Base-by-base conservation (phyloP, 768 basidiomycete genomes). In the Royoungia palumana region DNA sequence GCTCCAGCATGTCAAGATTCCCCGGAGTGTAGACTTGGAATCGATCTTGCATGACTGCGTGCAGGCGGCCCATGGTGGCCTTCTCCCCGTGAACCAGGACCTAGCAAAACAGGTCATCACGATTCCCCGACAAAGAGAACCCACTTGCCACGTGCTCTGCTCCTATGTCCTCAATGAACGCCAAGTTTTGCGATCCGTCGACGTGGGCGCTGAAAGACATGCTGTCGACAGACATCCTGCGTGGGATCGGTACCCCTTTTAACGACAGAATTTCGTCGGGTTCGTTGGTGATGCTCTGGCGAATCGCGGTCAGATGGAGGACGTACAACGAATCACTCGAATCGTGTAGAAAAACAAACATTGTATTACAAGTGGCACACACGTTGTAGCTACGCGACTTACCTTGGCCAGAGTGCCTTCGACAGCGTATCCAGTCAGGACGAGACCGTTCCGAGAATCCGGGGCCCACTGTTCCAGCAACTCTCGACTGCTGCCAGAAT, bases 191-290 rank as follows among this genome's bases (percentile, higher is more conserved):
- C 14, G 89, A 79, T 58, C 89, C 95, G 64, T 98, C 94, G 55
- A 97, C 95, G 63, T 98, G 94, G 0, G 95, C 94, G 46, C 89
- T 89, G 69, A 98, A 97, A 3, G 95, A 95, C 53, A 99, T 87
- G 54, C 90, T 85, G 56, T 95, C 89, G 60, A 98, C 89, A 0
- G 94, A 93, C 54, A 94, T 77, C 59, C 89, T 89, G 51, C 93
- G 75, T 21, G 83, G 87, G 41, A 97, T 93, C 36, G 82, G 82
- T 14, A 68, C 75, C 25, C 91, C 91, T 65, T 87, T 89, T 60
- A 82, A 59, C 2, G 84, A 77, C 19, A 70, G 70, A 59, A 99
- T 89, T 56, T 96, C 93, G 60, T 92, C 88, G 7, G 93, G 95
- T 70, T 96, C 94, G 61, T 77, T 88, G 78, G 89, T 81, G 53